phyloP scores from a whole-genome alignment of 345 rosid genomes.

The Hibiscus syriacus region DNA sequence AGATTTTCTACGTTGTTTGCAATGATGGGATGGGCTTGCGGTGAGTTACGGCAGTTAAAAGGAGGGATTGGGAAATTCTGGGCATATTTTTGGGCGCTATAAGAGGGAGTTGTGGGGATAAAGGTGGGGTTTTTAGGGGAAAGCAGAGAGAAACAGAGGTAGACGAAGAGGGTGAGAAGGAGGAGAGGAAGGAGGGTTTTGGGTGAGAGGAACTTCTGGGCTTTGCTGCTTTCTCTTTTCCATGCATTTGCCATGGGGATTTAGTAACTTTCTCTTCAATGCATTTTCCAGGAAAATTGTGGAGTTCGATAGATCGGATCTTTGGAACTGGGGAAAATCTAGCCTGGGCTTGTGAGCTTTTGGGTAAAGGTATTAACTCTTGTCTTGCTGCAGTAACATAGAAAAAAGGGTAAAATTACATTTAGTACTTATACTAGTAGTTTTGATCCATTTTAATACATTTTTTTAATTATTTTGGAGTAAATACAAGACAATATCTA shows the following conservation, averaged over 20 bases:
- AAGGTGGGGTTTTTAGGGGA: conserved; percentile 6
- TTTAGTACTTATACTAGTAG: too few species aligned
- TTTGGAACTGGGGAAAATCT: not conserved
- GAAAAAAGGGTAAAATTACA: too few species aligned
- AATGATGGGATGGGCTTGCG: conserved; percentile 68
- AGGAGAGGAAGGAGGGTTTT: conserved; percentile 38
- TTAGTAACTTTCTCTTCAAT: not conserved
- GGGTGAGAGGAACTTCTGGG: conserved; percentile 44
- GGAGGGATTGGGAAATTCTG: conserved; percentile 40
- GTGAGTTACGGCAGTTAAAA: conserved; percentile 62
- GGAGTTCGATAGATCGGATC: conserved; percentile 4
- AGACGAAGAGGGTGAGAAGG: conserved; percentile 33
- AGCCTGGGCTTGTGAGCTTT: not conserved
- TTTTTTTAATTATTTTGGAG: too few species aligned
- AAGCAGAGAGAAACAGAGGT: conserved; percentile 37
- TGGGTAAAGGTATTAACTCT: not conserved
- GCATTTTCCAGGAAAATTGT: conserved; percentile 42
- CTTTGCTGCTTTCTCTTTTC: conserved; percentile 46
- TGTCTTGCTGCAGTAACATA: too few species aligned
- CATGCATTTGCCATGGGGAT: conserved; percentile 64
- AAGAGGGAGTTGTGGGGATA: not conserved
- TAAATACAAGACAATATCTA: too few species aligned
- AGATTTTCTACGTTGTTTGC: conserved; percentile 34
- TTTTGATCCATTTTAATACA: too few species aligned
- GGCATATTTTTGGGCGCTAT: not conserved